Conservation (phyloP, 768 basidiomycete genomes). For the Chiua virens region DNA sequence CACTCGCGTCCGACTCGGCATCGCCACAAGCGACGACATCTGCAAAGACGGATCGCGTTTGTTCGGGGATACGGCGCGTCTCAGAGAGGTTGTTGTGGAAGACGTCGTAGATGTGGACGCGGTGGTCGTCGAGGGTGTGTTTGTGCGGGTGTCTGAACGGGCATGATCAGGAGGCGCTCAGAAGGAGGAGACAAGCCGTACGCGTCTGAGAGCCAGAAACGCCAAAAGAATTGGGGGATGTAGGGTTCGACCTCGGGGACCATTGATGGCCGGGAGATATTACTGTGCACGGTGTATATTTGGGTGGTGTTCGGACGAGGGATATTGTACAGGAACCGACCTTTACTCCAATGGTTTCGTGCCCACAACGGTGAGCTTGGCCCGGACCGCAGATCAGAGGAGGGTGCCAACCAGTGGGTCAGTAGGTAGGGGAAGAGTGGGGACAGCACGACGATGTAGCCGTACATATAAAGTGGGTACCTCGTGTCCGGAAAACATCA, state of each 20-base stretch:
- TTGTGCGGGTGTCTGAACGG: constrained; percentile 26
- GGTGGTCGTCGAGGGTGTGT: constrained; percentile 33
- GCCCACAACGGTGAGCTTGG: not conserved
- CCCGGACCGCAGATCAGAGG: not conserved
- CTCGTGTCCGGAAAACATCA: constrained; percentile 14
- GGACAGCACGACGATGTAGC: constrained; percentile 1
- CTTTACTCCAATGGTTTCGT: not conserved
- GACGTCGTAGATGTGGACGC: constrained; percentile 53
- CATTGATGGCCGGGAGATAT: not conserved
- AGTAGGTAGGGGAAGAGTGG: not conserved
- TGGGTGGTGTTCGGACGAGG: not conserved
- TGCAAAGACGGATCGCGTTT: constrained; percentile 40
- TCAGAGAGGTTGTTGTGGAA: constrained; percentile 52
- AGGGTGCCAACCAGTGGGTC: not conserved
- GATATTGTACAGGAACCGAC: no score
- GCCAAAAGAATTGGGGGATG: constrained; percentile 48
- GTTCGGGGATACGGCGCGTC: constrained; percentile 38
- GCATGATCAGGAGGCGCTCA: not conserved
- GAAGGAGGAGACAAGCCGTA: constrained; percentile 29
- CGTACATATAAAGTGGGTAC: constrained; percentile 7
- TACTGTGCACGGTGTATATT: no score
- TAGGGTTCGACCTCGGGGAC: constrained; percentile 34
- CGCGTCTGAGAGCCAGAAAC: constrained; percentile 49
- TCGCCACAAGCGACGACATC: constrained; percentile 32
- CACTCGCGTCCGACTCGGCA: constrained; percentile 6